Conservation (phyloP, 768 basidiomycete species). For the Termitomyces sp. region DNA sequence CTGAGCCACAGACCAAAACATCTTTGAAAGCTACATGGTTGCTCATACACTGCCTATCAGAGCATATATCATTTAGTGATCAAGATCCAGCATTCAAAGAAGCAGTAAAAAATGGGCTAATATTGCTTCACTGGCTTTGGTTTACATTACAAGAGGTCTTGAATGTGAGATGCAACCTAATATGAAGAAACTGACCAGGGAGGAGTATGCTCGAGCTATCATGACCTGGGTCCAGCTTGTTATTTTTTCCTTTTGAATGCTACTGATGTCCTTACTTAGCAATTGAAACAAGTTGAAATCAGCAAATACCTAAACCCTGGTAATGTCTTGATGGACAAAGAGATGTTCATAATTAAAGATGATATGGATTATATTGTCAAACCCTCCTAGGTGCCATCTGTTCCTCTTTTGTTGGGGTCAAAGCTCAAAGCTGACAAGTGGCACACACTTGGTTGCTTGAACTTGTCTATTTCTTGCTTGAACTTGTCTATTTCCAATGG, state of each 20-base stretch:
- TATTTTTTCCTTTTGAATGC: neutral
- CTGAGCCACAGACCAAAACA: too few species aligned
- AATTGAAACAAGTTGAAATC: neutral
- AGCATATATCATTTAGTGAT: neutral
- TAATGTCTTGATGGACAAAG: constrained; percentile 4
- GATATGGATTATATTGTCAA: constrained; percentile 13
- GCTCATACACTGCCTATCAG: neutral
- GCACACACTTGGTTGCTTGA: constrained; percentile 28
- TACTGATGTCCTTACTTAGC: neutral
- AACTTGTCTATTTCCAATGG: too few species aligned
- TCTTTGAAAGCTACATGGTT: too few species aligned
- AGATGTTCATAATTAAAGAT: constrained; percentile 4
- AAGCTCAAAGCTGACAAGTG: constrained; percentile 35
- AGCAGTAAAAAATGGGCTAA: neutral
- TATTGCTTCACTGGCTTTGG: neutral
- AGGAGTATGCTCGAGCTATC: neutral
- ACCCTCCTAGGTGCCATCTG: constrained; percentile 26
- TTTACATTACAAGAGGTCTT: neutral
- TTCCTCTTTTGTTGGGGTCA: constrained; percentile 20
- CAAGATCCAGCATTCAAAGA: neutral
- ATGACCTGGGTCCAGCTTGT: neutral
- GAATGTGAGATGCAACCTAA: neutral
- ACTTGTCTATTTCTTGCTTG: too few species aligned
- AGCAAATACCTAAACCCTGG: neutral
- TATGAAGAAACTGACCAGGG: neutral